Conservation (phyloP, 2,329 filamentous ascomycete species). For the Massarina eburnea region DNA sequence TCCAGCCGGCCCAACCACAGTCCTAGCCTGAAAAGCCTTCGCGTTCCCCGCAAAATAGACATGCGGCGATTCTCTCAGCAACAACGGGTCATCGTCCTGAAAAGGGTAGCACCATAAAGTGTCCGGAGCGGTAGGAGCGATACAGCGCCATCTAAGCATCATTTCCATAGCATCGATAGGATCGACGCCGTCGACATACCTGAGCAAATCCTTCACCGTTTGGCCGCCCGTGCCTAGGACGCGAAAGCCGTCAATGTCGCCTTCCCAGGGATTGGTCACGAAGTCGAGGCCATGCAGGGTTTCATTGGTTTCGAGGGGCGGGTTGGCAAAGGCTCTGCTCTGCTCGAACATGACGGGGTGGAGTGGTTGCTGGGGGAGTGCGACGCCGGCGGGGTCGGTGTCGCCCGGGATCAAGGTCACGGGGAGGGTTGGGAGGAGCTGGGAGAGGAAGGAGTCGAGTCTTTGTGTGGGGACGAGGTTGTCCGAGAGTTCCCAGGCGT, state of each 20-base stretch:
- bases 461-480: conserved; percentile 82
- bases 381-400: conserved; percentile 83
- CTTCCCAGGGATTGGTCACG: conserved; percentile 92
- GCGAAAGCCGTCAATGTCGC: conserved; percentile 86
- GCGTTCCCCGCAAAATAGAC: conserved; percentile 90
- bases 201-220: conserved; percentile 90
- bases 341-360: conserved; percentile 88
- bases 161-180: conserved; percentile 89
- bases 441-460: conserved; percentile 79
- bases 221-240: conserved; percentile 86
- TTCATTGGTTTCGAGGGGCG: conserved; percentile 43
- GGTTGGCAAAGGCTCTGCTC: conserved; percentile 66
- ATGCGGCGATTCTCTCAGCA: conserved; percentile 82
- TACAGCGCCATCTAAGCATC: conserved; percentile 88
- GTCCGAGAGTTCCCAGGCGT: conserved; percentile 91
- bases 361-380: conserved; percentile 89
- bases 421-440: conserved; percentile 81
- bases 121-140: conserved; percentile 91
- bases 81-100: conserved; percentile 88
- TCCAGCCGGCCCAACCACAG: conserved; percentile 65
- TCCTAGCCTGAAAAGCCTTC: conserved; percentile 71
- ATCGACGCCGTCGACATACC: conserved; percentile 80
- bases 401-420: conserved; percentile 85
- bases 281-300: conserved; percentile 75
- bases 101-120: conserved; percentile 97